These are phyloP conservation scores for Fusarium sororula DNA, from an alignment of 2,329 filamentous ascomycete genomes.

Conservation along the genomic window DNA sequence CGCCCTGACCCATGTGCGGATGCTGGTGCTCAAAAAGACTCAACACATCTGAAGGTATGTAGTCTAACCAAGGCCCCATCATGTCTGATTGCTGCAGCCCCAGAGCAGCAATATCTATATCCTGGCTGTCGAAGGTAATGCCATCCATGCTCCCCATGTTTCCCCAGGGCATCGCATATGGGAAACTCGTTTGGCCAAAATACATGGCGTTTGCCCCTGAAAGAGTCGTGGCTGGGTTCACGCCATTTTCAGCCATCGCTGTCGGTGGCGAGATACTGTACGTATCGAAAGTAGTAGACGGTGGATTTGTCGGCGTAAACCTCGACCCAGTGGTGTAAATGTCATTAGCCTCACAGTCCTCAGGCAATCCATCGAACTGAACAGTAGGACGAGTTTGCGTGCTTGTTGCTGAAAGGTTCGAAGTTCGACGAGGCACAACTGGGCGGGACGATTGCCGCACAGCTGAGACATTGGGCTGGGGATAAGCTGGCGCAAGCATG, in stretches of 20 bases:
- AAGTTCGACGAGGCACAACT: conserved; percentile 38
- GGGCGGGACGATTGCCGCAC: conserved; percentile 55
- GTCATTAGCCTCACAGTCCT: conserved; percentile 47
- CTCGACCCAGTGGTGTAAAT: conserved; percentile 44
- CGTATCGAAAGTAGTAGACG: conserved; percentile 54
- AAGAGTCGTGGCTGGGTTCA: conserved; percentile 21
- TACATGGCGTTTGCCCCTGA: conserved; percentile 38
- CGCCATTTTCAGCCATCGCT: conserved; percentile 49
- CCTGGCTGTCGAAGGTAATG: conserved; percentile 80
- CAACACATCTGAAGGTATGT: conserved; percentile 73
- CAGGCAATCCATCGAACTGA: conserved; percentile 44
- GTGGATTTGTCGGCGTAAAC: conserved; percentile 55
- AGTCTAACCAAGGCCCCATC: conserved; percentile 77
- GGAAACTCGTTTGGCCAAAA: conserved; percentile 39
- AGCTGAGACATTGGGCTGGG: conserved; percentile 59
- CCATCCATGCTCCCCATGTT: conserved; percentile 52
- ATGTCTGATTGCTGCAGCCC: conserved; percentile 68
- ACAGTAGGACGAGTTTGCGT: conserved; percentile 37
- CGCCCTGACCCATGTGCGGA: conserved; percentile 36
- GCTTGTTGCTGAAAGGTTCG: conserved; percentile 31
- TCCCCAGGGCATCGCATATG: conserved; percentile 46
- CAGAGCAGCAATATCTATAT: conserved; percentile 77
- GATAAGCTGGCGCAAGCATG: conserved; percentile 60
- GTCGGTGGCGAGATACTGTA: conserved; percentile 55
- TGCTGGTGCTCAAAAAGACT: conserved; percentile 60